phyloP scores from a whole-genome alignment of 2,329 filamentous ascomycete species.

The Xylariales sp. region DNA sequence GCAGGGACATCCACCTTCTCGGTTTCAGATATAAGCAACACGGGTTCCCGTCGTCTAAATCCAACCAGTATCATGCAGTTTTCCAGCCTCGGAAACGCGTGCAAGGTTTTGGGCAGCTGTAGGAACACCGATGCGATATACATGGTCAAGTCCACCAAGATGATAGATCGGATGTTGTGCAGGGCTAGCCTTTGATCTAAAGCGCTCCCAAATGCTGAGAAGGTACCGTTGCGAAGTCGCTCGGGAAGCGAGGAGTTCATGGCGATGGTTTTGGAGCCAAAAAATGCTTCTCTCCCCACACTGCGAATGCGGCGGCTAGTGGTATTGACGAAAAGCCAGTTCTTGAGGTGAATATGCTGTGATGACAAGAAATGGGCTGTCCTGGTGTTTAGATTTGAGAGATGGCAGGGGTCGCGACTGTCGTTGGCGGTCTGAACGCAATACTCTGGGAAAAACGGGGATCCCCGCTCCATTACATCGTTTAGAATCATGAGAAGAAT shows the following conservation, averaged over 20 bases:
- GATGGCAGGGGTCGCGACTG: background rate
- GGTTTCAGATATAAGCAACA: background rate
- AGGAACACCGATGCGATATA: background rate
- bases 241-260: constrained; percentile 7
- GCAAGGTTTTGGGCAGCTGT: constrained; percentile 11
- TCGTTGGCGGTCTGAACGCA: background rate
- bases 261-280: constrained; percentile 24
- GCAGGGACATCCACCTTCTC: background rate
- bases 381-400: background rate
- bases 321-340: constrained; percentile 21
- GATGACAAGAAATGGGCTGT: constrained; percentile 1
- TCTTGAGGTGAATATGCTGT: constrained; percentile 4
- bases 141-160: constrained; percentile 1
- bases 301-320: constrained; percentile 25
- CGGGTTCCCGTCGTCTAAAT: background rate
- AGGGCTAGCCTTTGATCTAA: constrained; percentile 12
- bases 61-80: background rate
- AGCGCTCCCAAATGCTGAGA: background rate
- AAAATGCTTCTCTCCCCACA: constrained; percentile 21
- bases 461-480: constrained; percentile 11
- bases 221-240: background rate
- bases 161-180: constrained; percentile 8
- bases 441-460: constrained; percentile 18
- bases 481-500: constrained; percentile 26
- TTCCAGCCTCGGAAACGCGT: constrained; percentile 8